Evolutionary conservation across 257 asterid genomes (phyloP), one percentile per base, ranked within the genome.

Genomic region (Jaltomata sinuosa): DNA sequence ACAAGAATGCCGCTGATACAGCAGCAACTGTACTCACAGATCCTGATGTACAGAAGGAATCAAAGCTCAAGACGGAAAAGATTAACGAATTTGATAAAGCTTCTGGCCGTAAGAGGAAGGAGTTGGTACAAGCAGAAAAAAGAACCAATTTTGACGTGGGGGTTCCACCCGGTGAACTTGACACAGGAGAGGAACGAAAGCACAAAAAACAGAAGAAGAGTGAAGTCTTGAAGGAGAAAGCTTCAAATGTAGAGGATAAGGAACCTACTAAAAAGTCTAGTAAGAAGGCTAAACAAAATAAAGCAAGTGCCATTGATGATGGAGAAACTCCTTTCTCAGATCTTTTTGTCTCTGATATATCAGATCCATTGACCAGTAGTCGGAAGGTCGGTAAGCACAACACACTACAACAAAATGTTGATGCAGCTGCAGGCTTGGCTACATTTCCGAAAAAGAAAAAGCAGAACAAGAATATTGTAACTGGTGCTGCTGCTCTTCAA

Each of bases 281-380:
- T 55, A 88, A 86, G 82, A 88, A 83, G 67, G 67, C 42, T 61
- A 88, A 86, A 88, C 87, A 69, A 65, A 90, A 84, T 34, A 76
- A 85, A 49, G 84, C 57, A 53, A 85, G 85, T 47, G 85, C 84
- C 59, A 86, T 91, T 38, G 98, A 94, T 88, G 89, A 88, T 87
- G 84, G 89, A 89, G 97, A 96, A 81, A 86, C 88, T 81, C 91
- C 98, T 76, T 93, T 93, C 40, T 40, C 34, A 19, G 92, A 93
- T 84, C 91, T 93, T 85, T 88, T 93, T 84, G 82, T 68, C 15
- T 65, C 82, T 4, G 87, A 80, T 62, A 45, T 86, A 25, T 49
- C 85, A 36, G 90, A 53, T 68, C 82, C 82, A 40, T 11, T n/a
- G 1, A 62, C 80, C 38, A 49, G 34, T 38, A 84, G 67, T 38